Conservation (phyloP, 1,139 yeast genomes). For the Zygosaccharomyces pseudobailii region DNA sequence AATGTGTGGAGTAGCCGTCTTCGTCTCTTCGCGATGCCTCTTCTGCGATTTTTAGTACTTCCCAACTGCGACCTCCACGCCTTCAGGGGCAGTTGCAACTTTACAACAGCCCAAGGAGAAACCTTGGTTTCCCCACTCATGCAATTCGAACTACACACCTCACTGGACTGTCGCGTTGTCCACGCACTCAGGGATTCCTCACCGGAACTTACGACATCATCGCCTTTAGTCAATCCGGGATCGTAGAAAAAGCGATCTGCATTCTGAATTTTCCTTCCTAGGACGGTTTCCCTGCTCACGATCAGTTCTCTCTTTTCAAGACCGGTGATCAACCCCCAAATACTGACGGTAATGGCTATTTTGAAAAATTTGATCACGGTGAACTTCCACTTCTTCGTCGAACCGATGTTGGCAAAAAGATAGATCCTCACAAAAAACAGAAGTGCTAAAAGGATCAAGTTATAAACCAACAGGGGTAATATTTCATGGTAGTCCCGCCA, state of each 20-base stretch:
- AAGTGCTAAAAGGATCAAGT: slow-evolving; percentile 16
- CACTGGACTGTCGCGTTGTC: not conserved
- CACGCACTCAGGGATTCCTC: not conserved
- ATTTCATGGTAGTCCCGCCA: slow-evolving; percentile 29
- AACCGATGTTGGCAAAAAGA: slow-evolving; percentile 9
- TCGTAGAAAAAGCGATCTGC: slow-evolving; percentile 28
- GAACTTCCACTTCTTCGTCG: slow-evolving; percentile 22
- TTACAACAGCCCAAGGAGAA: not conserved
- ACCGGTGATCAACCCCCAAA: slow-evolving; percentile 33
- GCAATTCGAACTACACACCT: not conserved
- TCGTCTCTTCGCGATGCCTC: not conserved
- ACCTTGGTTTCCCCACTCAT: not conserved
- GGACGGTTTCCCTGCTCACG: slow-evolving; percentile 26
- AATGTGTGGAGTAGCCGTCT: not conserved
- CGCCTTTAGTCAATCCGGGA: slow-evolving; percentile 11
- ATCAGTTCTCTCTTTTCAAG: slow-evolving; percentile 27
- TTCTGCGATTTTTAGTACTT: slow-evolving; percentile 8
- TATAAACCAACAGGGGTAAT: slow-evolving; percentile 26
- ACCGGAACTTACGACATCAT: not conserved
- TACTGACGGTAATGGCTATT: slow-evolving; percentile 28
- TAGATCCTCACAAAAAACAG: slow-evolving; percentile 19
- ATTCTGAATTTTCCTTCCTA: slow-evolving; percentile 31
- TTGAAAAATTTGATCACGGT: slow-evolving; percentile 23
- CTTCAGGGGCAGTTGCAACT: slow-evolving; percentile 9
- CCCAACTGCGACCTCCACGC: slow-evolving; percentile 16